These are phyloP conservation scores for Dothistroma septosporum DNA, from an alignment of 2,329 filamentous ascomycete genomes.

Conservation along the genomic window DNA sequence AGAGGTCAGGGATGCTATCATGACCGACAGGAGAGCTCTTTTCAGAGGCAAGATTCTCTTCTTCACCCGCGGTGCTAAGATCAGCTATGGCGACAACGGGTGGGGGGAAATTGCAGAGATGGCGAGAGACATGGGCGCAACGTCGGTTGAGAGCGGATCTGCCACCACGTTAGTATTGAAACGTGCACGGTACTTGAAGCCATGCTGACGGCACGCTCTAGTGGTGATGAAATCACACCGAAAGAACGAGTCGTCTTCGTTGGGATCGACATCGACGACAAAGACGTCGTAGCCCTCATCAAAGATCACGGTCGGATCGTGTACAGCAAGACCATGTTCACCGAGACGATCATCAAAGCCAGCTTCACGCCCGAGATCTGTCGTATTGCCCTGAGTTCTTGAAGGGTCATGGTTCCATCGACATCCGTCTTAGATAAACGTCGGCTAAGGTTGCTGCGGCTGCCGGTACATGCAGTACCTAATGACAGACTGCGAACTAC, in stretches of 20 bases:
- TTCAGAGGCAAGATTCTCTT: constrained; percentile 50
- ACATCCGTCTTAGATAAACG: too few species aligned
- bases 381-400: not conserved
- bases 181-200: not conserved
- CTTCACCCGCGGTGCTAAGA: constrained; percentile 41
- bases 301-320: constrained; percentile 35
- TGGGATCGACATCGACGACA: constrained; percentile 35
- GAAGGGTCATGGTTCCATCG: not conserved
- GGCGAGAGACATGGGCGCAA: constrained; percentile 38
- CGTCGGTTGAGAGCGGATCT: constrained; percentile 24
- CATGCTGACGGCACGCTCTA: not conserved
- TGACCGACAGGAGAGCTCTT: constrained; percentile 40
- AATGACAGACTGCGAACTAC: not conserved
- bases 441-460: too few species aligned
- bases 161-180: constrained; percentile 14
- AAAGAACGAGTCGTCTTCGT: constrained; percentile 36
- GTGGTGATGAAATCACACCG: constrained; percentile 18
- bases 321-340: constrained; percentile 44
- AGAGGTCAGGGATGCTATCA: constrained; percentile 27
- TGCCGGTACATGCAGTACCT: too few species aligned
- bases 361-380: constrained; percentile 24
- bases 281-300: constrained; percentile 34
- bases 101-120: constrained; percentile 41
- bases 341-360: constrained; percentile 43
- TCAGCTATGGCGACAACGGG: constrained; percentile 31